A percentile compares a stretch with the other conserved stretches of the same genome.
phyloP scores from a whole-genome alignment of 139 green algal species.

The Micractinium sp. region DNA sequence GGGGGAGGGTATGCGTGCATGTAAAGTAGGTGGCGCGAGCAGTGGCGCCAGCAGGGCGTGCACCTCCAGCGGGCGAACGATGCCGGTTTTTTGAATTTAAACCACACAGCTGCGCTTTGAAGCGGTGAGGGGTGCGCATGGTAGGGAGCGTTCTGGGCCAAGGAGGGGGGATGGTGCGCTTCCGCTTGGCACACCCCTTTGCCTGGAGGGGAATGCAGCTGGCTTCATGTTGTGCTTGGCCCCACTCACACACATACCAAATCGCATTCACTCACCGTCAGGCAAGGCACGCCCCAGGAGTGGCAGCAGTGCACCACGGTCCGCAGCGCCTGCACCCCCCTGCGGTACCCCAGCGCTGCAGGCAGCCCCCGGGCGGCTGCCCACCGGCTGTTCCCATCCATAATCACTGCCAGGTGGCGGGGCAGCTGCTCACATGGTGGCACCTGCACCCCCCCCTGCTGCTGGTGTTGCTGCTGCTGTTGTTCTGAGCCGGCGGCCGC shows the following conservation, averaged over 20 bases:
- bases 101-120: not conserved
- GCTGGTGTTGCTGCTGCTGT: not conserved
- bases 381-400: slow-evolving; percentile 82
- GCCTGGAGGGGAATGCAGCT: too few species aligned
- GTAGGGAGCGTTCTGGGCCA: not conserved
- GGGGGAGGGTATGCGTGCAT: not conserved
- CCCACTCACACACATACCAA: not conserved
- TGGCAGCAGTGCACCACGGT: slow-evolving; percentile 46
- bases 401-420: slow-evolving; percentile 53
- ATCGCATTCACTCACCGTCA: slow-evolving; percentile 60
- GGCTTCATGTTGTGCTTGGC: too few species aligned
- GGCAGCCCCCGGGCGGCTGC: slow-evolving; percentile 41
- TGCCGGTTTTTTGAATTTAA: not conserved
- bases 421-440: not conserved
- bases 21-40: too few species aligned
- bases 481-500: not conserved
- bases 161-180: too few species aligned
- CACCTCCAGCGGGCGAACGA: not conserved
- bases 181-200: too few species aligned
- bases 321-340: slow-evolving; percentile 59
- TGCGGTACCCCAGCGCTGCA: slow-evolving; percentile 49
- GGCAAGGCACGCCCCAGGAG: slow-evolving; percentile 48
- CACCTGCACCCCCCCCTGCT: not conserved
- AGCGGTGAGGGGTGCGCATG: too few species aligned
- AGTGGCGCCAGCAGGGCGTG: not conserved